Base-by-base conservation (phyloP, 2,329 filamentous ascomycete species). In the Trichoderma koningiopsis region DNA sequence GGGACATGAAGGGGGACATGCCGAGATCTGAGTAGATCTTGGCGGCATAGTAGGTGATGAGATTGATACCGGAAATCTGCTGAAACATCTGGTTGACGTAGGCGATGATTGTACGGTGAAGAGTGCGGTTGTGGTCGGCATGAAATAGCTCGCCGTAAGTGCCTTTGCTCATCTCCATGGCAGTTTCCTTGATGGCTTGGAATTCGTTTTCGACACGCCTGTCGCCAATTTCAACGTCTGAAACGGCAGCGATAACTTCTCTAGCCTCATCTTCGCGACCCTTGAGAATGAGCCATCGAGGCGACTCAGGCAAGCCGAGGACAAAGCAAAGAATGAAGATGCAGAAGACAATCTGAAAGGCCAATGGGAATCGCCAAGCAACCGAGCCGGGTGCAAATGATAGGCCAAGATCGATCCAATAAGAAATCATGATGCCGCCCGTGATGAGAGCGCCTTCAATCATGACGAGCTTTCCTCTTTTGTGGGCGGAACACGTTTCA, bases 91-190 rank as follows among this genome's bases (percentile, higher is more conserved):
- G 89, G 49, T 90, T 85, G 37, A 87, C 78, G 53, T 85, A 85
- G 27, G 87, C 89, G 70, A 90, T 86, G 72, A 89, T 77, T 62
- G 91, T 84, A 19, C 89, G 83, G 59, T 83, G 89, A 4, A 89
- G 82, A 52, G 77, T 74, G 33, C 89, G 84, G 83, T 88, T 89
- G 67, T 85, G 77, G 31, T 85, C 84, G 8, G 86, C 82, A 14
- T 81, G 84, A 74, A 90, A 89, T 78, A 90, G 84, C 65, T 88
- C 82, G 2, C 75, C 75, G 82, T 86, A 90, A 2, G 83, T 86
- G 4, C 87, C 83, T 65, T 91, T 89, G 35, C 88, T 89, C 64
- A 84, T 81, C 75, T 94, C 91, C n/a, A 88, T 79, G n/a, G 92
- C 89, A 0, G 91, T 88, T 65, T 89, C 86, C 72, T 86, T 86